Percentiles rank a stretch among this genome's conserved stretches.
Evolutionary conservation across 2,329 filamentous ascomycete genomes (phyloP).

Genomic region (Sphaerostilbella broomeana): DNA sequence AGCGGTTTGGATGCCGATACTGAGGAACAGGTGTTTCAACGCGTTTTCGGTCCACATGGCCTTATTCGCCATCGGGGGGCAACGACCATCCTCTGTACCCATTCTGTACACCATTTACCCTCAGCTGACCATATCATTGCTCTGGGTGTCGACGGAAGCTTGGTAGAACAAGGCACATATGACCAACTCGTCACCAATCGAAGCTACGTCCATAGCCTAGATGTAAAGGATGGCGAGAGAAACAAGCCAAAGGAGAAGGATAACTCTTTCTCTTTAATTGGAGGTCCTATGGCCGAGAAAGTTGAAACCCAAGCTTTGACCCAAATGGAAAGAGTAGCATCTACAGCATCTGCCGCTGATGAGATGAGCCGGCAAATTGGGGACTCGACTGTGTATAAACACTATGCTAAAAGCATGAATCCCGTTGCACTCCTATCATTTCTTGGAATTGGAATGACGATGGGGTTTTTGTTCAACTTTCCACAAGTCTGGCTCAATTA

Average conservation of each 20-base stretch:
- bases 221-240: slow-evolving; percentile 23
- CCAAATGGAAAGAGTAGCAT: neutral
- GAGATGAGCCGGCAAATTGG: slow-evolving; percentile 25
- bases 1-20: slow-evolving; percentile 40
- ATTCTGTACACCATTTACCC: slow-evolving; percentile 25
- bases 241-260: neutral
- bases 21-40: slow-evolving; percentile 36
- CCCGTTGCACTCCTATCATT: slow-evolving; percentile 16
- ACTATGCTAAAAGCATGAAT: slow-evolving; percentile 28
- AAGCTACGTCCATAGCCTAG: slow-evolving; percentile 34
- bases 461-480: slow-evolving; percentile 24
- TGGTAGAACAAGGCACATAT: slow-evolving; percentile 36
- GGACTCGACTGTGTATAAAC: slow-evolving; percentile 28
- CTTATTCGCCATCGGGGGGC: slow-evolving; percentile 31
- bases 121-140: slow-evolving; percentile 42
- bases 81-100: slow-evolving; percentile 38
- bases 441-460: slow-evolving; percentile 17
- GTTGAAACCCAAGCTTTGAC: neutral
- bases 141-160: slow-evolving; percentile 32
- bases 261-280: neutral
- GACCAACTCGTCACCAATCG: slow-evolving; percentile 23
- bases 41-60: slow-evolving; percentile 34
- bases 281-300: neutral
- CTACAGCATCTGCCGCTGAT: neutral
- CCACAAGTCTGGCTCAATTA: slow-evolving; percentile 36